Evolutionary conservation across 2,329 filamentous ascomycete genomes (phyloP).

Genomic region (Thielaviopsis punctulata): DNA sequence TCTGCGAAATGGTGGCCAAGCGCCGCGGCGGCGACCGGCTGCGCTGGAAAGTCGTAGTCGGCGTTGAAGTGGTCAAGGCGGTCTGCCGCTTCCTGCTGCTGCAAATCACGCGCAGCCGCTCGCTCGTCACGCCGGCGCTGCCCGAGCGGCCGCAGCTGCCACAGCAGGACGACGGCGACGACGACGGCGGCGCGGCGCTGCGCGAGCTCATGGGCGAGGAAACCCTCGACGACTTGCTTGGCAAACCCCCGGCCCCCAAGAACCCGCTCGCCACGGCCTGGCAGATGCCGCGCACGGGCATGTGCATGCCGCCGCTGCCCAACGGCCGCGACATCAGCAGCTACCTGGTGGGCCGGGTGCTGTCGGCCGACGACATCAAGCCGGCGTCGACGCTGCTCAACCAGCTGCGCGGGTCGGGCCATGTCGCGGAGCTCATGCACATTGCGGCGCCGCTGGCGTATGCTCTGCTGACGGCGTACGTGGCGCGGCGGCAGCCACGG

Average conservation of each 20-base stretch:
- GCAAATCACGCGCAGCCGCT: conserved; percentile 65
- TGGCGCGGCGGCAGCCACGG: conserved; percentile 7
- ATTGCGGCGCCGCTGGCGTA: conserved; percentile 81
- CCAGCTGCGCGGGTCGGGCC: conserved; percentile 52
- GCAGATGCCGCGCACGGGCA: conserved; percentile 86
- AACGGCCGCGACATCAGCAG: conserved; percentile 65
- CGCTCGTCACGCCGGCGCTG: conserved; percentile 65
- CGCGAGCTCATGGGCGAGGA: conserved; percentile 28
- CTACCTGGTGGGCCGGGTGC: conserved; percentile 75
- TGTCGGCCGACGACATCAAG: conserved; percentile 94
- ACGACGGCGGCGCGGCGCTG: conserved; percentile 24
- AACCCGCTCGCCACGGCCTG: conserved; percentile 37
- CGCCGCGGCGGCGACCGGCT: conserved; percentile 60
- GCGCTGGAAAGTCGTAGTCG: conserved; percentile 72
- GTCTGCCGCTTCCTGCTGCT: conserved; percentile 66
- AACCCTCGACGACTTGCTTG: conserved; percentile 16
- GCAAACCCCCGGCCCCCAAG: conserved; percentile 46
- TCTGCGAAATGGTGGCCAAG: conserved; percentile 97
- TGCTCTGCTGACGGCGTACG: conserved; percentile 47
- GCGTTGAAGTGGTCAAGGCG: conserved; percentile 76
- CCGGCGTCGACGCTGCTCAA: conserved; percentile 77
- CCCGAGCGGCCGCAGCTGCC: conserved; percentile 68
- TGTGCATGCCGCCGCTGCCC: conserved; percentile 70
- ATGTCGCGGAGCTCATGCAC: conserved; percentile 77
- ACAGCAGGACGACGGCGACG: conserved; percentile 27